These are phyloP conservation scores for Nidula microcarpa DNA, from an alignment of 768 basidiomycete species.

Conservation along the genomic window DNA sequence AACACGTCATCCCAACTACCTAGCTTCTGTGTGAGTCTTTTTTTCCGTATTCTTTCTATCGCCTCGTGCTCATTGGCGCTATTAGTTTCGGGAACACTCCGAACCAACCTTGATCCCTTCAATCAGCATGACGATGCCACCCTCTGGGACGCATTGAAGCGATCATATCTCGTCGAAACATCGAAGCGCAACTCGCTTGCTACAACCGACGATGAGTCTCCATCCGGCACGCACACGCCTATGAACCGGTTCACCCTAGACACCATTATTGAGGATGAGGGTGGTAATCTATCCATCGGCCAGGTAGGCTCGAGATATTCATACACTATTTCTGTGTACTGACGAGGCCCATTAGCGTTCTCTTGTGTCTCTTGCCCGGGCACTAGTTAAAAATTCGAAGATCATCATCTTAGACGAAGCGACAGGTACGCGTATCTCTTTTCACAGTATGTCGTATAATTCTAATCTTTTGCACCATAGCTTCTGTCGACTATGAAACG, in stretches of 20 bases:
- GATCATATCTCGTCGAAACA: slow-evolving; percentile 75
- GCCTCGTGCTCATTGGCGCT: slow-evolving; percentile 8
- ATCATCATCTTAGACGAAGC: slow-evolving; percentile 91
- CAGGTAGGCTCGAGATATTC: slow-evolving; percentile 30
- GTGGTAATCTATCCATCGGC: slow-evolving; percentile 78
- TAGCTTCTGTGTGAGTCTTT: slow-evolving; percentile 43
- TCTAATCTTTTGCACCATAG: slow-evolving; percentile 23
- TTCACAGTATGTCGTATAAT: background rate
- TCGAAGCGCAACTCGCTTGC: slow-evolving; percentile 22
- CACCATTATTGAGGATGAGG: slow-evolving; percentile 82
- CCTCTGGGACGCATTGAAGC: slow-evolving; percentile 85
- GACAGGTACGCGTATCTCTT: slow-evolving; percentile 43
- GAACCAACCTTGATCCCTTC: slow-evolving; percentile 91
- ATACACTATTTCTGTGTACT: background rate
- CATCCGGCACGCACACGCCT: slow-evolving; percentile 40
- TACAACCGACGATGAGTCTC: slow-evolving; percentile 21
- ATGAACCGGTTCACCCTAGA: slow-evolving; percentile 77
- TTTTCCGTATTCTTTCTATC: background rate
- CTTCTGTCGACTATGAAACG: slow-evolving; percentile 88
- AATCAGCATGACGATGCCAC: slow-evolving; percentile 72
- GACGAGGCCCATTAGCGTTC: slow-evolving; percentile 49
- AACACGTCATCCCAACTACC: background rate
- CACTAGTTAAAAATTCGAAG: slow-evolving; percentile 80
- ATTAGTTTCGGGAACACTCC: slow-evolving; percentile 73
- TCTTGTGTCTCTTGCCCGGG: slow-evolving; percentile 84